Evolutionary conservation across 1,139 yeast species (phyloP).

Genomic region (Lodderomyces metapsilosis): DNA sequence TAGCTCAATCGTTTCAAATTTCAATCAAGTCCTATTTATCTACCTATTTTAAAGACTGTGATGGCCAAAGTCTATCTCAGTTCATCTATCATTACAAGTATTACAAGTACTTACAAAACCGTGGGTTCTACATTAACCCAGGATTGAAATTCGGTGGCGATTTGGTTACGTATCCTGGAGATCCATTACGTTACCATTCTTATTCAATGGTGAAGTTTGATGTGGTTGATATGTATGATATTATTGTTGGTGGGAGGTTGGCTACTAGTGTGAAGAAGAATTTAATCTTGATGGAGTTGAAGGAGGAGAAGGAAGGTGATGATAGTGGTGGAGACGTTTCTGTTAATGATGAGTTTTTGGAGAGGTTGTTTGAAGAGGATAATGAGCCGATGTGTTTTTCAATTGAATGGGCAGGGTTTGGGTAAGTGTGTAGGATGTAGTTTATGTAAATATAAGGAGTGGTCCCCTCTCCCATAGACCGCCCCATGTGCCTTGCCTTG

Average conservation of each 20-base stretch:
- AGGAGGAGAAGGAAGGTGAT: not conserved
- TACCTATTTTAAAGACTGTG: conserved; percentile 6
- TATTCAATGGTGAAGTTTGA: conserved; percentile 67
- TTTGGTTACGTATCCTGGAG: conserved; percentile 91
- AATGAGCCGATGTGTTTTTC: conserved; percentile 45
- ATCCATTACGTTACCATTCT: conserved; percentile 86
- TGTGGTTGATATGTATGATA: conserved; percentile 48
- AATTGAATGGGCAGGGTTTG: conserved; percentile 83
- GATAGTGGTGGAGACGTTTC: conserved; percentile 11
- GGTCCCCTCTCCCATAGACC: not conserved
- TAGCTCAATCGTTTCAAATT: conserved; percentile 10
- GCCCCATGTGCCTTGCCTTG: not conserved
- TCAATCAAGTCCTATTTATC: conserved; percentile 10
- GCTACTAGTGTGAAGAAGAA: conserved; percentile 92
- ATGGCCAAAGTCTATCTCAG: not conserved
- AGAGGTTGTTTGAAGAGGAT: conserved; percentile 12
- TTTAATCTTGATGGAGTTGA: conserved; percentile 56
- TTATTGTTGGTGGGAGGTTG: conserved; percentile 81
- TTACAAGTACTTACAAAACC: conserved; percentile 39
- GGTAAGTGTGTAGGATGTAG: conserved; percentile 26
- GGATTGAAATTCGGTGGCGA: conserved; percentile 91
- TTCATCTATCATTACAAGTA: conserved; percentile 18
- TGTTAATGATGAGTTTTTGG: conserved; percentile 11
- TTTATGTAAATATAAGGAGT: no score
- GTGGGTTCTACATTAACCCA: conserved; percentile 64